Base-by-base conservation (phyloP, 306 rosid genomes). In the Cercis canadensis region DNA sequence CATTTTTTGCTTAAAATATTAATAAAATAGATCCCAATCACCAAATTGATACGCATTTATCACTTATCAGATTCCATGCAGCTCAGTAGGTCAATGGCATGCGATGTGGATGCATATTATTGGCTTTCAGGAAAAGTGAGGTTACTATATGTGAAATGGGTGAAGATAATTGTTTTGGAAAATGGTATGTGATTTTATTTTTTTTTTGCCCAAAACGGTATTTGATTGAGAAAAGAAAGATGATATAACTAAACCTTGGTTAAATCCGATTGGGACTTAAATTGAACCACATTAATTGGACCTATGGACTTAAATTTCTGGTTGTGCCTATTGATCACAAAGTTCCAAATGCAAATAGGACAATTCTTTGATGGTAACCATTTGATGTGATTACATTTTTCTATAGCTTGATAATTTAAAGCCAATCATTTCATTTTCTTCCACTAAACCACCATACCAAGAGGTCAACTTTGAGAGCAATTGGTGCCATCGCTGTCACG, bases 41-140 rank as follows among this genome's bases (percentile, higher is more conserved):
- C 34, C 32, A 24, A 51, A 75, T 0, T 54, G 40, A 49, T 54
- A 68, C 71, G 75, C 80, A 76, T 60, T 75, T 8, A 59, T 58
- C 49, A 13, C 52, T 75, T 8, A 59, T 58, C 49, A 13, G 11
- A 50, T 11, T 43, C 49, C 49, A 11, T 43, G 54, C 21, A 49
- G 17, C 4, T 46, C 5, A n/a, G n/a, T n/a, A n/a, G 29, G 29
- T 24, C 29, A 24, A 24, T 24, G 29, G 29, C 29, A 24, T 24
- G 29, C 29, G 3, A 24, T 24, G 29, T 24, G 29, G 29, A 24
- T 24, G 29, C 29, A 24, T 24, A 3, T 24, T 24, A 24, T 3
- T 24, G 29, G 29, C 29, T n/a, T n/a, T 24, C 29, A 3, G 3
- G 29, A 24, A 24, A 24, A 24, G 29, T 3, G 29, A 24, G 29